Conservation (phyloP, 208 protist species). For the Lotmaria passim region DNA sequence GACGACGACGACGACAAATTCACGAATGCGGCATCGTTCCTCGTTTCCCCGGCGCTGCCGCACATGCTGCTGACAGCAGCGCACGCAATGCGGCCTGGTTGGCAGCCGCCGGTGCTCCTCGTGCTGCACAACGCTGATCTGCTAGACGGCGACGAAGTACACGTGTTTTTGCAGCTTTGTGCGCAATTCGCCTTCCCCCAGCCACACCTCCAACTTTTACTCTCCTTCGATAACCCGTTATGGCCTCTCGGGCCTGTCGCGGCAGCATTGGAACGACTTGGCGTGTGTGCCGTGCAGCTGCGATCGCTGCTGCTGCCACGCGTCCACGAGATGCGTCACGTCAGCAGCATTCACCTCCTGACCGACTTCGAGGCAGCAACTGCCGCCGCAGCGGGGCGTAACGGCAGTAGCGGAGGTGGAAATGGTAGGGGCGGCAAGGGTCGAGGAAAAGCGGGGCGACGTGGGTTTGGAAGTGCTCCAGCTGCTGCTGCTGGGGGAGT, state of each 20-base stretch:
- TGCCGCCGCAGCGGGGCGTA: conserved; percentile 13
- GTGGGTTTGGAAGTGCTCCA: not conserved
- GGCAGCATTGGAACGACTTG: conserved; percentile 40
- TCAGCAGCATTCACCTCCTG: conserved; percentile 58
- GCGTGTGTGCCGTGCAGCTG: conserved; percentile 62
- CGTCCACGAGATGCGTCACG: conserved; percentile 54
- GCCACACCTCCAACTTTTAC: conserved; percentile 45
- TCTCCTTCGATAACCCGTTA: conserved; percentile 70
- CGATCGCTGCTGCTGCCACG: conserved; percentile 64
- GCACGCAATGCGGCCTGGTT: conserved; percentile 9
- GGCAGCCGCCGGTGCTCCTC: conserved; percentile 45
- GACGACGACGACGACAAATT: too few relatives aligned
- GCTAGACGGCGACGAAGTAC: conserved; percentile 41
- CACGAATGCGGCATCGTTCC: too few relatives aligned
- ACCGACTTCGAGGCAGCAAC: conserved; percentile 55
- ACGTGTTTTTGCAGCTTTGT: conserved; percentile 52
- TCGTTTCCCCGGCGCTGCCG: not conserved
- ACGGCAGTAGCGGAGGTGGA: conserved; percentile 1
- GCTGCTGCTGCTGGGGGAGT: not conserved
- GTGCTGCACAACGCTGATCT: conserved; percentile 74
- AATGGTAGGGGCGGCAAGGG: conserved; percentile 1
- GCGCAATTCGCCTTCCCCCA: conserved; percentile 43
- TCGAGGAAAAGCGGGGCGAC: too few relatives aligned
- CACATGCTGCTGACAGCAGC: conserved; percentile 1
- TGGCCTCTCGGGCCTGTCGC: conserved; percentile 44